phyloP scores from a whole-genome alignment of 2,329 filamentous ascomycete species.

The Colletotrichum magnum region DNA sequence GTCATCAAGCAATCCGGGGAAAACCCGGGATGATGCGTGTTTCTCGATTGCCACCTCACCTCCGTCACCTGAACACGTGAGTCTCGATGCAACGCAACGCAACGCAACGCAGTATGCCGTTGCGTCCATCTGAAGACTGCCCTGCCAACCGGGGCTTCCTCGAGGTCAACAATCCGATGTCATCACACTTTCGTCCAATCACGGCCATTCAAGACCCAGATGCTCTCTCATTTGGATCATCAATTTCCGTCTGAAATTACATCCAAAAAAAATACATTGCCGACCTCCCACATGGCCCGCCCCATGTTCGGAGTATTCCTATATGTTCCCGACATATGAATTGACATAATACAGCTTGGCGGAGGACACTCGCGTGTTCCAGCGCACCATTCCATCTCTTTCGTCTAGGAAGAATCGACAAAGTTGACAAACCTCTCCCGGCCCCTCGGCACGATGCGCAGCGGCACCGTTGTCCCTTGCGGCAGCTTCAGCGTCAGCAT shows the following conservation, averaged over 20 bases:
- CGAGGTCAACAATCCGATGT: background rate
- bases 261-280: no score
- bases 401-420: slow-evolving; percentile 44
- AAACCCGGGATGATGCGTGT: slow-evolving; percentile 21
- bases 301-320: slow-evolving; percentile 1
- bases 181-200: no score
- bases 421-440: slow-evolving; percentile 75
- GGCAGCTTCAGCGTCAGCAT: slow-evolving; percentile 81
- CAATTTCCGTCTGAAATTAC: background rate
- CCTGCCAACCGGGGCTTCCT: slow-evolving; percentile 17
- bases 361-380: background rate
- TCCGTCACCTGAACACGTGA: slow-evolving; percentile 1
- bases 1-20: background rate
- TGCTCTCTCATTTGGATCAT: background rate
- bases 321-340: background rate
- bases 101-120: background rate
- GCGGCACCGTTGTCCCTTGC: slow-evolving; percentile 70
- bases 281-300: background rate
- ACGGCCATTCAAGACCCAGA: background rate
- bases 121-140: slow-evolving; percentile 5
- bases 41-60: background rate
- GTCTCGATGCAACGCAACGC: background rate
- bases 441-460: slow-evolving; percentile 78
- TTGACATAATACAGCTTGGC: background rate
- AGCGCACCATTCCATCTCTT: background rate